Evolutionary conservation across 2,329 filamentous ascomycete genomes (phyloP), one percentile per base, ranked within the genome.

Genomic region (Calonectria pteridis): DNA sequence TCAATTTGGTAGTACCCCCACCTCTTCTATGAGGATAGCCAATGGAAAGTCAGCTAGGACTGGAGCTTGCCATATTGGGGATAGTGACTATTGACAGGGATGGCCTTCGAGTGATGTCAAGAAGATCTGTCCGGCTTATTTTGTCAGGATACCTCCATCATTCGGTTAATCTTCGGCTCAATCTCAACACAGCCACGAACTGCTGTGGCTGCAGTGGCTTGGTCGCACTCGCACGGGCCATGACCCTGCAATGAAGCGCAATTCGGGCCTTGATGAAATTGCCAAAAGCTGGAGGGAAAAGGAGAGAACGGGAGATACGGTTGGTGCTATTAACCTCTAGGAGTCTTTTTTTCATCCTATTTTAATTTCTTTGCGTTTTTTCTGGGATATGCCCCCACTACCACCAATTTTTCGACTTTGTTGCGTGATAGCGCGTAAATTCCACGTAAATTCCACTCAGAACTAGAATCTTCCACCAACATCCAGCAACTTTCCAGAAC

Each of bases 401-500:
- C 43, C 7, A 23, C 43, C n/a, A n/a, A 23, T 18, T 3, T 23
- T 46, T 46, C 13, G 20, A 13, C 20, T 7, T 23, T n/a, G n/a
- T 11, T 46, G 20, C 43, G 10, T 20, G 40, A 9, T 6, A n/a
- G 1, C 20, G 2, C 11, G n/a, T 23, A 23, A 23, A 23, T 35
- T n/a, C 7, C 20, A 1, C 11, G n/a, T 23, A 23, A 23, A 23
- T 35, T n/a, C 29, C 7, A 23, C 20, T 13, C 20, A 9, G 23
- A 59, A 18, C 71, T 51, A 28, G 71, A 68, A 72, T 26, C 55
- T 79, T 81, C 79, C 28, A 80, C 67, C 33, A n/a, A 40, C 29
- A 26, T 81, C 80, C 69, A 77, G 69, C 70, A 73, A 26, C 33
- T n/a, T 83, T 82, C 78, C 73, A 79, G 76, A 80, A 80, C 23